Evolutionary conservation across 768 basidiomycete genomes (phyloP).

Genomic region (Crucibulum laeve): DNA sequence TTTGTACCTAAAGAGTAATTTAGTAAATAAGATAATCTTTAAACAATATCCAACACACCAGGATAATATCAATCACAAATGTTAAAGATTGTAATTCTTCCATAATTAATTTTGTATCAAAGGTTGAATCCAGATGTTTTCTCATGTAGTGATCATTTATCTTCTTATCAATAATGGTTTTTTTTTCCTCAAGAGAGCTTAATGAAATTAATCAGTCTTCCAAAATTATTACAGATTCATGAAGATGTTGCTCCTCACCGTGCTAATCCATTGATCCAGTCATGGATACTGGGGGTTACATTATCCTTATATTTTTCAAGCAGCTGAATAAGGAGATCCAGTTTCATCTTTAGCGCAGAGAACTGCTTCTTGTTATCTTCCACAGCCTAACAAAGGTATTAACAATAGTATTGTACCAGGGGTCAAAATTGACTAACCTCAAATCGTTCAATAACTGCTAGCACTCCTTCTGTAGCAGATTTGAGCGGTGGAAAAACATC

Average conservation of each 20-base stretch:
- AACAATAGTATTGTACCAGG: not conserved
- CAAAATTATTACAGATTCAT: not conserved
- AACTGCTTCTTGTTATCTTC: not conserved
- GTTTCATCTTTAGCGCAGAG: not conserved
- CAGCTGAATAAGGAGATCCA: not conserved
- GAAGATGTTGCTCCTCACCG: not conserved
- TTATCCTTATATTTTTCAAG: not conserved
- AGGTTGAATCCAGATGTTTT: not conserved
- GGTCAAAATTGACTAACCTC: not conserved
- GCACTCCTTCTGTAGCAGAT: too few species aligned
- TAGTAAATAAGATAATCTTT: not conserved
- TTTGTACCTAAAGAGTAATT: not conserved
- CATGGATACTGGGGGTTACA: not conserved
- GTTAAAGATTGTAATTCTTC: not conserved
- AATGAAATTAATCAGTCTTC: not conserved
- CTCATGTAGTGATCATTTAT: not conserved
- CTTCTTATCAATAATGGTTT: not conserved
- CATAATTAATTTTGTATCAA: not conserved
- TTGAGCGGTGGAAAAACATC: too few species aligned
- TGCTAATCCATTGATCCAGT: not conserved
- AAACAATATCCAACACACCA: not conserved
- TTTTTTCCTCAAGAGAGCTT: not conserved
- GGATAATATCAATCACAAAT: not conserved
- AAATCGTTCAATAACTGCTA: not conserved
- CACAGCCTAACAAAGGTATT: not conserved